Base-by-base conservation (phyloP, 2,329 filamentous ascomycete genomes). In the Arthrobotrys sphaeroides region DNA sequence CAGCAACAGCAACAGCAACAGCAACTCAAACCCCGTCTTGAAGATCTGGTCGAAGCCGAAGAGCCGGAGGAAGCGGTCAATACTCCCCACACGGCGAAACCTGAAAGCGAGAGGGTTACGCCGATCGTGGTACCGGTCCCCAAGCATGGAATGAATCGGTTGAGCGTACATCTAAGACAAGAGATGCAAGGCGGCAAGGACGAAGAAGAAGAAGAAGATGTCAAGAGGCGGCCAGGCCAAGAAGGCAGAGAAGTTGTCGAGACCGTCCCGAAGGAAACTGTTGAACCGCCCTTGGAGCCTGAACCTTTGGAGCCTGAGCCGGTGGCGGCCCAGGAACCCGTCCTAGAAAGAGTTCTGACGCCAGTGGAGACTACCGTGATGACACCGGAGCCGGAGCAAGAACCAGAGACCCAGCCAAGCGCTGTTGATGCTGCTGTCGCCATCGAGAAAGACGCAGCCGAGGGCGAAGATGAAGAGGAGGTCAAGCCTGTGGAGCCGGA, bases 61-160 rank as follows among this genome's bases (percentile, higher is more conserved):
- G 69, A 74, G 38, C 55, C 72, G n/a, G 66, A 62, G n/a, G 73
- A 75, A 43, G 40, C 18, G 1, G 10, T 47, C 26, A 16, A 43
- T 4, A 20, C 51, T 38, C 28, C 26, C 9, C 31, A 28, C 18
- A 38, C 31, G 2, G 24, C 18, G 16, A 55, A 55, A 24, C 40
- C 33, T 2, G 49, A 61, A 20, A 18, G 24, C 6, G 62, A 62
- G 31, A 62, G 57, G 43, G 67, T 59, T 28, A 61, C 69, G 73
- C 62, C 77, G 13, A 77, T 79, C 18, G 77, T 78, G 24, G 78
- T 78, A n/a, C 79, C 79, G 5, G 78, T 80, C 18, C 79, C 79
- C 4, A 78, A 79, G 61, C 79, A 80, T 64, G 78, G 78, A 4
- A 79, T 75, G 72, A 78, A 80, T 55, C 76, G 78, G 51, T 45